phyloP scores from a whole-genome alignment of 331 rosid species.

The Malus hybrid region DNA sequence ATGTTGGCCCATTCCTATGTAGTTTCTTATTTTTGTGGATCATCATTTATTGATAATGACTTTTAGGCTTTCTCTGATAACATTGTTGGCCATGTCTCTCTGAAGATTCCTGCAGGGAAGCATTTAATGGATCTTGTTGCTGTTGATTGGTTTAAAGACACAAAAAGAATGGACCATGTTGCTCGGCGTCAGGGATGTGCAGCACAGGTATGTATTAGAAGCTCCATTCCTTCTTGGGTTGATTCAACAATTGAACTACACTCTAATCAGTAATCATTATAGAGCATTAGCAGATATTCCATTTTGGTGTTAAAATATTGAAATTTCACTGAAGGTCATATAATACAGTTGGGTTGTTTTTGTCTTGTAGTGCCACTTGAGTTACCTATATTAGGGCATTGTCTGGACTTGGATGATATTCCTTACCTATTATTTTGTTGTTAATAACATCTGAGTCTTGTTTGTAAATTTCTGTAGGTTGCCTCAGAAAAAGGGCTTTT shows the following conservation, averaged over 20 bases:
- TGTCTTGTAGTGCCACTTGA: not conserved
- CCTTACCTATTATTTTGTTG: not conserved
- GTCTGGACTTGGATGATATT: not conserved
- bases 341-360: not conserved
- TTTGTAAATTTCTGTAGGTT: constrained; percentile 43
- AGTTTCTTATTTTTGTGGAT: constrained; percentile 10
- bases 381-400: not conserved
- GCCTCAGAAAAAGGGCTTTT: constrained; percentile 95
- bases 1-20: not conserved
- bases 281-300: not conserved
- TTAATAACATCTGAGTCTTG: constrained; percentile 7
- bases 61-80: constrained; percentile 26
- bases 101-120: constrained; percentile 91
- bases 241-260: not conserved
- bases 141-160: constrained; percentile 98
- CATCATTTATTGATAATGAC: not conserved
- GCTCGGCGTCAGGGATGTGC: constrained; percentile 91
- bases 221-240: not conserved
- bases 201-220: constrained; percentile 62
- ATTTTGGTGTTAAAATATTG: not conserved
- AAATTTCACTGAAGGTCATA: not conserved
- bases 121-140: constrained; percentile 95
- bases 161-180: constrained; percentile 96
- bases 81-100: constrained; percentile 18
- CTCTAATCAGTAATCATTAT: not conserved